phyloP scores from a whole-genome alignment of 2,329 filamentous ascomycete genomes.

The Hypoxylon sp. region DNA sequence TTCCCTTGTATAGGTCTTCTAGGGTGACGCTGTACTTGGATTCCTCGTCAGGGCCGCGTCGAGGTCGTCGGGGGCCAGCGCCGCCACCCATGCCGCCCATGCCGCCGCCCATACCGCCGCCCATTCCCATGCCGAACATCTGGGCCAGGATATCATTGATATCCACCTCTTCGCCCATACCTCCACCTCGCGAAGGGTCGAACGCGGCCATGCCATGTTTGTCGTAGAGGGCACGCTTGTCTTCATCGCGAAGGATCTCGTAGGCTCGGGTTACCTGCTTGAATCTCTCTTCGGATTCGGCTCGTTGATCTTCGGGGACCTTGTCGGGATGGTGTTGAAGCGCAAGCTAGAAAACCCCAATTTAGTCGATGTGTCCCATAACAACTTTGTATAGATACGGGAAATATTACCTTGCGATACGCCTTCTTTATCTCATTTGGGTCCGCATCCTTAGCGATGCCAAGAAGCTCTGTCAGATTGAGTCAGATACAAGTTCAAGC shows the following conservation, averaged over 20 bases:
- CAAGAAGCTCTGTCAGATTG: conserved; percentile 73
- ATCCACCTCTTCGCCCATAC: conserved; percentile 75
- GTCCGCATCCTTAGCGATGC: conserved; percentile 74
- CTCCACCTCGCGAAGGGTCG: conserved; percentile 75
- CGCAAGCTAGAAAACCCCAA: conserved; percentile 70
- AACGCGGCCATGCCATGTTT: conserved; percentile 96
- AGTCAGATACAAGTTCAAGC: conserved; percentile 15
- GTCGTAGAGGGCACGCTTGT: conserved; percentile 92
- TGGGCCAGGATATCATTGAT: conserved; percentile 92
- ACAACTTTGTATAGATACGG: conserved; percentile 5
- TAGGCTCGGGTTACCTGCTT: conserved; percentile 94
- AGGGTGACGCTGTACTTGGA: conserved; percentile 90
- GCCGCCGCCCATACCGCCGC: conserved; percentile 50
- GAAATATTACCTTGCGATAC: conserved; percentile 79
- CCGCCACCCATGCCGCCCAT: conserved; percentile 53
- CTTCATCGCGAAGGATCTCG: conserved; percentile 95
- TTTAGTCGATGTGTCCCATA: conserved; percentile 10
- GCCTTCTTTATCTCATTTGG: conserved; percentile 92
- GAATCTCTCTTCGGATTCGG: conserved; percentile 89
- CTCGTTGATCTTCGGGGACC: conserved; percentile 84
- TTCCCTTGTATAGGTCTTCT: conserved; percentile 97
- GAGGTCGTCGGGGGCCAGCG: conserved; percentile 64
- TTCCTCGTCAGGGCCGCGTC: conserved; percentile 83
- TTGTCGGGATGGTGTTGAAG: conserved; percentile 95
- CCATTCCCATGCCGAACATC: conserved; percentile 74